phyloP scores from a whole-genome alignment of 768 basidiomycete species.

The Boletus barrowsii region DNA sequence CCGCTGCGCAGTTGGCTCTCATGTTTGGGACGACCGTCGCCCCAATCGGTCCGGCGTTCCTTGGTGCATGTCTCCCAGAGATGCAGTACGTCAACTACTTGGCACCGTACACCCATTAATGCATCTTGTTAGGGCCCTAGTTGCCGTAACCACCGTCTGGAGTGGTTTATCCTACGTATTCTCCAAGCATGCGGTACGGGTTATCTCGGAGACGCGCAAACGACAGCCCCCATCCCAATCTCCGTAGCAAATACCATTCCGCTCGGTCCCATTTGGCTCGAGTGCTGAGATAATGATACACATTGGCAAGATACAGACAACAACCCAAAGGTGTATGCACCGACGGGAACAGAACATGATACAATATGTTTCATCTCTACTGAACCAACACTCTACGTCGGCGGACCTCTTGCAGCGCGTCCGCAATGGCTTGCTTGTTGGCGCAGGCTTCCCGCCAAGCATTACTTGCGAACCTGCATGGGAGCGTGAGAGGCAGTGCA shows the following conservation, averaged over 20 bases:
- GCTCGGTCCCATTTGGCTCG: not conserved
- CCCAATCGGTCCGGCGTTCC: conserved; percentile 66
- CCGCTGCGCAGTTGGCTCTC: conserved; percentile 82
- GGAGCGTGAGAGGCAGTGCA: conserved; percentile 6
- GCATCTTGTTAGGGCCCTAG: conserved; percentile 61
- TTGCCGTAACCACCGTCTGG: conserved; percentile 89
- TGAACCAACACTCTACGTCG: conserved; percentile 38
- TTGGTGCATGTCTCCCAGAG: conserved; percentile 52
- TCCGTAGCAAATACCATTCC: conserved; percentile 6
- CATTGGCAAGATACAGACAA: conserved; percentile 21
- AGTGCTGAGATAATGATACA: conserved; percentile 16
- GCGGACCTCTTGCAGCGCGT: conserved; percentile 71
- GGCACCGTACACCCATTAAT: not conserved
- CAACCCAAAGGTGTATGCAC: not conserved
- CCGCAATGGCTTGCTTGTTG: conserved; percentile 57
- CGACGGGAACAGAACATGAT: not conserved
- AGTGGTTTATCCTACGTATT: conserved; percentile 84
- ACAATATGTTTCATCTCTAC: conserved; percentile 7
- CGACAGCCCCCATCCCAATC: conserved; percentile 26
- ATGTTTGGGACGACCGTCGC: conserved; percentile 89
- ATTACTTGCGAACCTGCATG: conserved; percentile 55
- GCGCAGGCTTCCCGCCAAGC: conserved; percentile 62
- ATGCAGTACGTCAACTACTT: conserved; percentile 61
- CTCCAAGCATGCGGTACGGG: conserved; percentile 68
- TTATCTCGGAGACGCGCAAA: conserved; percentile 43